Evolutionary conservation across 192 early-diverging fungal genomes (phyloP).

Genomic region (Podochytrium sp.): DNA sequence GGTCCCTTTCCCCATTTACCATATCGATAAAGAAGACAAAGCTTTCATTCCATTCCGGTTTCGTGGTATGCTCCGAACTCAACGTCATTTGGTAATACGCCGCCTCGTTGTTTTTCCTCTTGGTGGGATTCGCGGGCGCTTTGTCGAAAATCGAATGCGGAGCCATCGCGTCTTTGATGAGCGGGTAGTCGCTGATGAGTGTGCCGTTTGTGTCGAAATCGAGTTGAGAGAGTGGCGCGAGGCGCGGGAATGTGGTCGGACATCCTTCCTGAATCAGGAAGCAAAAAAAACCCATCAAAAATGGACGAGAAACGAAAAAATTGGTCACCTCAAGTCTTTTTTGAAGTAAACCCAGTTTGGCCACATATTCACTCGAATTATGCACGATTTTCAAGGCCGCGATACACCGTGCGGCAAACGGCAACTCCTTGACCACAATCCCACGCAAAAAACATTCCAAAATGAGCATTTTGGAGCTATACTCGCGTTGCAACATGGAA

Average conservation of each 20-base stretch:
- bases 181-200: conserved; percentile 31
- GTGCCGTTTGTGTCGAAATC: conserved; percentile 32
- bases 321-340: conserved; percentile 16
- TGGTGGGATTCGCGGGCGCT: background rate
- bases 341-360: conserved; percentile 6
- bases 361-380: conserved; percentile 17
- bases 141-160: conserved; percentile 15
- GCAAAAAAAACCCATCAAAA: background rate
- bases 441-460: conserved; percentile 12
- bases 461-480: conserved; percentile 17
- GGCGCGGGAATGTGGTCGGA: conserved; percentile 20
- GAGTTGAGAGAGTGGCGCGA: conserved; percentile 2
- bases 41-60: conserved; percentile 31
- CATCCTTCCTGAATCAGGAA: conserved; percentile 11
- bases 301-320: background rate
- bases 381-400: conserved; percentile 8
- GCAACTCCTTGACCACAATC: background rate
- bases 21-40: conserved; percentile 20
- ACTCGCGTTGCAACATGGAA: conserved; percentile 16
- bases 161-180: background rate
- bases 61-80: background rate
- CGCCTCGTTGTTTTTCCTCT: background rate
- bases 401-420: conserved; percentile 11
- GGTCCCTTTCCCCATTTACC: no score
- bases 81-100: conserved; percentile 31